Evolutionary conservation across 148 eudicot genomes (phyloP).

Genomic region (Heliamphora exappendiculata): DNA sequence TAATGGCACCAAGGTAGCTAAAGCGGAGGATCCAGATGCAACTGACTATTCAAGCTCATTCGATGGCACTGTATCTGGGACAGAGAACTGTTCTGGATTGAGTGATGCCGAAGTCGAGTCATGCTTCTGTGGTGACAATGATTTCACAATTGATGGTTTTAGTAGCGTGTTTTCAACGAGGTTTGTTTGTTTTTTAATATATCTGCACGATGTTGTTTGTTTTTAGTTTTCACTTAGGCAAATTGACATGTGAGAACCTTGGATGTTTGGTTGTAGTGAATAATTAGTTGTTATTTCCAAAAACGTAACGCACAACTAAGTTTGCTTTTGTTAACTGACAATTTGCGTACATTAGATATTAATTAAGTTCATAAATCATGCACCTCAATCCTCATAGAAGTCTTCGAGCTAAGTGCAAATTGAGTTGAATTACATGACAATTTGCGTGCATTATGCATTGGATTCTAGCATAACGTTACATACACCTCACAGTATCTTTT

Average conservation of each 20-base stretch:
- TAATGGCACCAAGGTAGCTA: slow-evolving; percentile 23
- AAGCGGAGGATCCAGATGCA: slow-evolving; percentile 57
- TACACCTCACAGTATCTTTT: not conserved
- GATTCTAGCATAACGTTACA: not conserved
- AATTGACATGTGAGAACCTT: not conserved
- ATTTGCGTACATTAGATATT: too few species aligned
- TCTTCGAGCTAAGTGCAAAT: not conserved
- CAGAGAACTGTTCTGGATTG: slow-evolving; percentile 44
- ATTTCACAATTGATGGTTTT: slow-evolving; percentile 42
- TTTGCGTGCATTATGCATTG: not conserved
- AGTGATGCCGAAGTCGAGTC: slow-evolving; percentile 93
- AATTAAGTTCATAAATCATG: not conserved
- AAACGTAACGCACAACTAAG: too few species aligned
- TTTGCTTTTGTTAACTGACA: too few species aligned
- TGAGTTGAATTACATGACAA: not conserved
- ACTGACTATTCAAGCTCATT: slow-evolving; percentile 94
- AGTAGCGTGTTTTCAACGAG: slow-evolving; percentile 41
- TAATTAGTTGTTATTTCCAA: not conserved
- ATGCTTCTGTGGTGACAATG: slow-evolving; percentile 38
- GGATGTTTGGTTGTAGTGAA: not conserved
- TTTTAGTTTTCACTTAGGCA: not conserved
- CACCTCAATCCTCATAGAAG: not conserved
- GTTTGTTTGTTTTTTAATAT: slow-evolving; percentile 22
- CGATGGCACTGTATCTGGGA: slow-evolving; percentile 62
- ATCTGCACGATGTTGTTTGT: not conserved